phyloP scores from a whole-genome alignment of 225 moss, liverwort and hornwort species.

The Marchantia polymorpha region DNA sequence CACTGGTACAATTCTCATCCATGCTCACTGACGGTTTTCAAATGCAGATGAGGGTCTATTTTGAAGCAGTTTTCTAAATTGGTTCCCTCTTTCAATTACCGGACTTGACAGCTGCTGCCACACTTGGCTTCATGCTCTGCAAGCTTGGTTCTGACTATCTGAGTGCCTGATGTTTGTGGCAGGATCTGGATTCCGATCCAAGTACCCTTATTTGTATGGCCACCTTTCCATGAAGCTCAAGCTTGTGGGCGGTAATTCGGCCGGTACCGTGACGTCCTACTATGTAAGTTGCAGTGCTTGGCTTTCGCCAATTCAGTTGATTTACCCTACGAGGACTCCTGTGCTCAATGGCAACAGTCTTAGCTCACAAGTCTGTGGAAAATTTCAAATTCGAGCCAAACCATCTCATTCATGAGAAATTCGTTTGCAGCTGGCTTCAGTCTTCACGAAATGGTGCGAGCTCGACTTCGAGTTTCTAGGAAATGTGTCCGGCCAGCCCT shows the following conservation, averaged over 20 bases:
- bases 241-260: slow-evolving; percentile 32
- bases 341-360: too few species aligned
- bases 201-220: slow-evolving; percentile 23
- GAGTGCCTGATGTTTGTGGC: not conserved
- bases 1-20: slow-evolving; percentile 1
- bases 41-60: too few species aligned
- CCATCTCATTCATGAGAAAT: not conserved
- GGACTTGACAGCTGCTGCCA: too few species aligned
- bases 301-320: not conserved
- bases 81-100: too few species aligned
- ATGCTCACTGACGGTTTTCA: too few species aligned
- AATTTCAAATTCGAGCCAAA: not conserved
- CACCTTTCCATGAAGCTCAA: slow-evolving; percentile 39
- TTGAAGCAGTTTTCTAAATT: too few species aligned
- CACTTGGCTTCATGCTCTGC: too few species aligned
- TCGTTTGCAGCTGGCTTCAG: slow-evolving; percentile 7
- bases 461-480: slow-evolving; percentile 16
- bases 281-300: slow-evolving; percentile 21
- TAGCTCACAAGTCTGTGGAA: not conserved
- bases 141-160: not conserved
- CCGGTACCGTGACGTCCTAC: slow-evolving; percentile 38
- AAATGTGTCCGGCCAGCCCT: slow-evolving; percentile 15
- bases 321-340: too few species aligned
- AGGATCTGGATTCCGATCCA: slow-evolving; percentile 41
- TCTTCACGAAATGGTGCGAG: slow-evolving; percentile 1